Conservation (phyloP, 495 filamentous ascomycete genomes). For the Penicilliopsis zonata region DNA sequence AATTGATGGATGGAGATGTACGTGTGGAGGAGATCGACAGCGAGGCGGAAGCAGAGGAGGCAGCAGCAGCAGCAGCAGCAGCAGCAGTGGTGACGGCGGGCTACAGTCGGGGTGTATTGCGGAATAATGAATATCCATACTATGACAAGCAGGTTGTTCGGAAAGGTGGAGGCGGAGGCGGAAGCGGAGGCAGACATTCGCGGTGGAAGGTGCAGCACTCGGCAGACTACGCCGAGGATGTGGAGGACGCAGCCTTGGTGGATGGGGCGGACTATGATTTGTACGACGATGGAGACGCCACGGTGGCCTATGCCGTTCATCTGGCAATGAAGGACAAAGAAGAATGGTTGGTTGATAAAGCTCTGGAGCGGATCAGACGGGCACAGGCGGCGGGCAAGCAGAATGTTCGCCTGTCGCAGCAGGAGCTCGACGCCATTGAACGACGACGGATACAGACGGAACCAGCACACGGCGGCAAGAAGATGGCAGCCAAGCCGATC, state of each 20-base stretch:
- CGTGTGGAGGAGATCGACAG: conserved; percentile 63
- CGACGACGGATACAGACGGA: conserved; percentile 47
- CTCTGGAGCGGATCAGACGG: conserved; percentile 62
- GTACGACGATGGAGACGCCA: conserved; percentile 40
- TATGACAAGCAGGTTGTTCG: conserved; percentile 16
- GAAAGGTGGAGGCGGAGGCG: conserved; percentile 20
- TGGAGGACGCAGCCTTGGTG: conserved; percentile 30
- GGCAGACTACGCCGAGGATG: conserved; percentile 37
- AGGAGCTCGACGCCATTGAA: conserved; percentile 67
- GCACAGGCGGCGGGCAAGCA: conserved; percentile 60
- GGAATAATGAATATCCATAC: conserved; percentile 11
- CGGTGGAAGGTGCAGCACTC: too few relatives aligned
- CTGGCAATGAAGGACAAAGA: conserved; percentile 52
- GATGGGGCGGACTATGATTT: conserved; percentile 44
- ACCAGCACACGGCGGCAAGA: conserved; percentile 9
- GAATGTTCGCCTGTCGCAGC: conserved; percentile 63
- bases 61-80: too few relatives aligned
- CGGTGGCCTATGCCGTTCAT: conserved; percentile 36
- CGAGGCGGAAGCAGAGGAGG: conserved; percentile 53
- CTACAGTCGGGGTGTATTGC: conserved; percentile 42
- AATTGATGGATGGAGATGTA: conserved; percentile 35
- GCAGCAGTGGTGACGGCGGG: too few relatives aligned
- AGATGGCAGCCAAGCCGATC: conserved; percentile 7
- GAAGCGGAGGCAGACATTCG: conserved; percentile 33
- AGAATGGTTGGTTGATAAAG: conserved; percentile 60